Conservation (phyloP, 2,329 filamentous ascomycete species). For the Ceratocystis papillata region DNA sequence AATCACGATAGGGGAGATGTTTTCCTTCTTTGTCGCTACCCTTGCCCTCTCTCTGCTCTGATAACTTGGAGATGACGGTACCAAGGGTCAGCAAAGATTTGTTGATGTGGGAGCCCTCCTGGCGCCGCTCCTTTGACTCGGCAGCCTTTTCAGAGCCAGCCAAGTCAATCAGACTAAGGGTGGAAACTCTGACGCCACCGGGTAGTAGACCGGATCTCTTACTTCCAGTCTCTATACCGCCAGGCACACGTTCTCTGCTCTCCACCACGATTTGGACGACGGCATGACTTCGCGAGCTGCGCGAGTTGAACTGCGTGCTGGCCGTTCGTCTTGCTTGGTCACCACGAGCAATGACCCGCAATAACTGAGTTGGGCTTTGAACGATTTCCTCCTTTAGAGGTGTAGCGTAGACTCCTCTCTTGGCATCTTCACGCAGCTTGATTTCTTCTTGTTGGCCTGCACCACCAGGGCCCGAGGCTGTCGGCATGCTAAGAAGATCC, state of each 20-base stretch:
- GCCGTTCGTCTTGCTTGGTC: constrained; percentile 83
- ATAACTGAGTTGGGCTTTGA: constrained; percentile 87
- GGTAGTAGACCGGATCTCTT: constrained; percentile 63
- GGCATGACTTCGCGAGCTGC: constrained; percentile 94
- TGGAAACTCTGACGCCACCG: constrained; percentile 89
- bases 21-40: constrained; percentile 70
- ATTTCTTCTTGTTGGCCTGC: constrained; percentile 71
- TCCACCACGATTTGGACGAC: constrained; percentile 98
- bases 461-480: constrained; percentile 44
- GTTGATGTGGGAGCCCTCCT: constrained; percentile 96
- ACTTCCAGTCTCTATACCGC: constrained; percentile 40
- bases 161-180: constrained; percentile 87
- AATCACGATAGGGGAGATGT: constrained; percentile 92
- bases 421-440: constrained; percentile 91
- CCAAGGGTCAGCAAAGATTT: constrained; percentile 91
- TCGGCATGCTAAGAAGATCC: constrained; percentile 72
- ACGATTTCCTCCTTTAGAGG: constrained; percentile 97
- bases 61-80: constrained; percentile 88
- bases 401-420: constrained; percentile 89
- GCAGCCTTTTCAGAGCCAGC: constrained; percentile 94
- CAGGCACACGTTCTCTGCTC: constrained; percentile 73
- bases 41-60: constrained; percentile 66
- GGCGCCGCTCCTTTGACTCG: constrained; percentile 84
- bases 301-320: constrained; percentile 92
- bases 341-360: constrained; percentile 88